Conservation (phyloP, 208 protist species). For the Acanthamoeba rhysodes region DNA sequence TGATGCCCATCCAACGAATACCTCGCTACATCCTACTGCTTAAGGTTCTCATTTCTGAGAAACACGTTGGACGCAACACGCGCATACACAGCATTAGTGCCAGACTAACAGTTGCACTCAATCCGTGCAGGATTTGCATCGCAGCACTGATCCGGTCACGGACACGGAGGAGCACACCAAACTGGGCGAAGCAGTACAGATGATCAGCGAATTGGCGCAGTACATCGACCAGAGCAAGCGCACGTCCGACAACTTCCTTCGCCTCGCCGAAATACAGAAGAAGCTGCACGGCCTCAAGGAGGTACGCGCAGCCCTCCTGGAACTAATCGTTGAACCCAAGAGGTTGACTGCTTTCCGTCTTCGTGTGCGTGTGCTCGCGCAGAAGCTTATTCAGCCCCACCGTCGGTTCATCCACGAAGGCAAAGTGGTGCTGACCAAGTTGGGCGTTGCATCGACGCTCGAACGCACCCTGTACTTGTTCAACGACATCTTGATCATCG, state of each 20-base stretch:
- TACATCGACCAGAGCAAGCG: conserved; percentile 71
- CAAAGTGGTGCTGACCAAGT: background rate
- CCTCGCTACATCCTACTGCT: conserved; percentile 68
- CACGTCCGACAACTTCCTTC: conserved; percentile 61
- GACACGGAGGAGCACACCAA: conserved; percentile 36
- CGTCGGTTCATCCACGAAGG: conserved; percentile 58
- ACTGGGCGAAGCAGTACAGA: conserved; percentile 30
- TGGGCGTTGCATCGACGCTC: background rate
- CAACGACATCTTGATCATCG: conserved; percentile 66
- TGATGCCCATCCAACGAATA: conserved; percentile 74
- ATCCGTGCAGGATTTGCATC: conserved; percentile 37
- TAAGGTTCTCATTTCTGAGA: background rate
- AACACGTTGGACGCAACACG: background rate
- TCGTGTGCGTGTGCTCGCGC: background rate
- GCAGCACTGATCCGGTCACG: conserved; percentile 10
- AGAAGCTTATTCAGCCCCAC: conserved; percentile 70
- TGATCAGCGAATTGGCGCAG: conserved; percentile 68
- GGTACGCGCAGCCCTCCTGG: background rate
- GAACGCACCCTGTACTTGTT: conserved; percentile 60
- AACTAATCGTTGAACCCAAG: background rate
- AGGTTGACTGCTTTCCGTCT: background rate
- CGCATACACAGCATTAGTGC: too few species aligned
- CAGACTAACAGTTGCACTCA: background rate
- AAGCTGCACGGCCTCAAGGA: conserved; percentile 34
- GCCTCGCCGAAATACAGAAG: conserved; percentile 59